phyloP scores from a whole-genome alignment of 331 rosid genomes.

The Prunus yedoensis region DNA sequence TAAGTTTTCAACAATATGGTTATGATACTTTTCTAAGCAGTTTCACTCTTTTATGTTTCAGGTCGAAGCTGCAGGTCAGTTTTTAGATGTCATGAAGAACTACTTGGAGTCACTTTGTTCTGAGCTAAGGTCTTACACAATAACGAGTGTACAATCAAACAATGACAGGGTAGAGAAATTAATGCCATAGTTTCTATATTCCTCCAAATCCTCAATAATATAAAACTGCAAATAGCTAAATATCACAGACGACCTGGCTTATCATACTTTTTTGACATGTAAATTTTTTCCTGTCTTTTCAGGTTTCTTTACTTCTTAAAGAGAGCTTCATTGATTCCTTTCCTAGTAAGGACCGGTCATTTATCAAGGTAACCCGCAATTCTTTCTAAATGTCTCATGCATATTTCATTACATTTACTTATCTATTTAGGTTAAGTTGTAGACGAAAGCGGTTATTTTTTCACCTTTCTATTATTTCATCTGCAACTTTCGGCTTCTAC shows the following conservation, averaged over 20 bases:
- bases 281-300: slow-evolving; percentile 18
- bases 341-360: slow-evolving; percentile 72
- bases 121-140: slow-evolving; percentile 69
- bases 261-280: slow-evolving; percentile 12
- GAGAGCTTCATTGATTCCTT: slow-evolving; percentile 91
- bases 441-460: neutral
- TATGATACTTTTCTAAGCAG: neutral
- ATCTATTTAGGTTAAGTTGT: too few species aligned
- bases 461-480: neutral
- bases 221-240: neutral
- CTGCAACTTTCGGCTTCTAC: slow-evolving; percentile 31
- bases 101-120: slow-evolving; percentile 85
- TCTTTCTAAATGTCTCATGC: neutral
- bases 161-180: slow-evolving; percentile 72
- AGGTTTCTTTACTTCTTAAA: slow-evolving; percentile 94
- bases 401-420: neutral
- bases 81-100: slow-evolving; percentile 60
- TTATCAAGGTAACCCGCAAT: slow-evolving; percentile 67
- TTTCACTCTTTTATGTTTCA: neutral
- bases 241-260: slow-evolving; percentile 21
- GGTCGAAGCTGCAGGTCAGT: slow-evolving; percentile 69
- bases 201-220: slow-evolving; percentile 10
- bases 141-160: slow-evolving; percentile 84
- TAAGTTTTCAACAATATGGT: neutral
- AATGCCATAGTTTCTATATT: slow-evolving; percentile 12